Percentiles rank a stretch among this genome's conserved stretches.
These are phyloP conservation scores for Alternaria hordeiaustralica DNA, from an alignment of 2,329 filamentous ascomycete genomes.

Conservation along the genomic window DNA sequence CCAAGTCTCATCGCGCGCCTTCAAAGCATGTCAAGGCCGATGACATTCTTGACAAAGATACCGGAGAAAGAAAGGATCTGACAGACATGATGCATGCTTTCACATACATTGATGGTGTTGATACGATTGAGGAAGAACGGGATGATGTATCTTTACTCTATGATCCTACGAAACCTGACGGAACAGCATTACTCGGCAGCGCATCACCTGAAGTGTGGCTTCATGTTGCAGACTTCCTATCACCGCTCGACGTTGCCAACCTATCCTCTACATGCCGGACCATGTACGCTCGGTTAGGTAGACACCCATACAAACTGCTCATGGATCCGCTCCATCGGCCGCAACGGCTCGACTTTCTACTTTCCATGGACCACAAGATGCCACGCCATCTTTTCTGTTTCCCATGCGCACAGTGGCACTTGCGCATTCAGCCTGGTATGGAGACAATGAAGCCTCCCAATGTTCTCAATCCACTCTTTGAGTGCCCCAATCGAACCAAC, in stretches of 20 bases:
- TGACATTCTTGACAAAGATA: slow-evolving; percentile 39
- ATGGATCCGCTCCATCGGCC: slow-evolving; percentile 52
- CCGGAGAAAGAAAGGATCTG: slow-evolving; percentile 39
- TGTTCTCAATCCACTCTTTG: slow-evolving; percentile 63
- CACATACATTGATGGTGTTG: slow-evolving; percentile 31
- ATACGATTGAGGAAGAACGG: slow-evolving; percentile 27
- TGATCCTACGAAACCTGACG: slow-evolving; percentile 31
- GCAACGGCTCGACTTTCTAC: slow-evolving; percentile 59
- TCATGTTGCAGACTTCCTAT: slow-evolving; percentile 30
- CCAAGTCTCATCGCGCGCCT: slow-evolving; percentile 29
- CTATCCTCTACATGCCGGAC: slow-evolving; percentile 38
- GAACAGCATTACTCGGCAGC: slow-evolving; percentile 27
- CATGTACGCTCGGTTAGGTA: slow-evolving; percentile 33
- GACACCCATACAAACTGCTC: slow-evolving; percentile 30
- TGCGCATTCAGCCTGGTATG: slow-evolving; percentile 58
- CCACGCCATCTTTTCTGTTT: slow-evolving; percentile 67
- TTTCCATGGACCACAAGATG: slow-evolving; percentile 57
- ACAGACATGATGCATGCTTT: slow-evolving; percentile 46
- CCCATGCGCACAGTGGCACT: slow-evolving; percentile 63
- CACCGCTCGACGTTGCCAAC: slow-evolving; percentile 37
- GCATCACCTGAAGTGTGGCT: slow-evolving; percentile 37
- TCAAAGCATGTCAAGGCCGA: slow-evolving; percentile 18
- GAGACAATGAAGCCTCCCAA: slow-evolving; percentile 62
- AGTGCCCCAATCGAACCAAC: slow-evolving; percentile 62
- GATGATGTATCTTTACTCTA: slow-evolving; percentile 24